Conservation (phyloP, 352 stramenopile genomes). For the Phytophthora tubulina region DNA sequence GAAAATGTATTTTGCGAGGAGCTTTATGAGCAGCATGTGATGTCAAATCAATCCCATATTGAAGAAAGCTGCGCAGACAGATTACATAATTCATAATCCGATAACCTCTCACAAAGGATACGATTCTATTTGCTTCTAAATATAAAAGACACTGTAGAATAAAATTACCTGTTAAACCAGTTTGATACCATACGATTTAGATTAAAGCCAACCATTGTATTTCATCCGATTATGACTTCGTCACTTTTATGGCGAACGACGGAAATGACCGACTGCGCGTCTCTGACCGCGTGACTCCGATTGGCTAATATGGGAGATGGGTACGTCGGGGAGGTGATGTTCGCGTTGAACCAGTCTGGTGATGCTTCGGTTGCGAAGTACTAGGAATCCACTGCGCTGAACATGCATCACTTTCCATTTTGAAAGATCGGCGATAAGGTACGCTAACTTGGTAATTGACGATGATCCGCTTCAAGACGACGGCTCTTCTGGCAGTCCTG, state of each 20-base stretch:
- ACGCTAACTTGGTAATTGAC: conserved; percentile 28
- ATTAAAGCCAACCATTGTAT: not conserved
- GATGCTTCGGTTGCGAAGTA: conserved; percentile 5
- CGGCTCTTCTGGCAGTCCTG: not conserved
- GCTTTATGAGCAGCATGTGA: too few species aligned
- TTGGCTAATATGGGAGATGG: conserved; percentile 25
- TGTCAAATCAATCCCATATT: not conserved
- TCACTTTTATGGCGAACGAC: conserved; percentile 9
- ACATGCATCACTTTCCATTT: conserved; percentile 21
- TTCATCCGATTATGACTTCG: not conserved
- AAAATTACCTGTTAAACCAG: too few species aligned
- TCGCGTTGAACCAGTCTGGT: conserved; percentile 9
- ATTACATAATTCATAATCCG: too few species aligned
- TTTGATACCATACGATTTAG: too few species aligned
- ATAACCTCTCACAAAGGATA: too few species aligned
- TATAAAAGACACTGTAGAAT: too few species aligned
- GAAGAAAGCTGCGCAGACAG: conserved; percentile 7
- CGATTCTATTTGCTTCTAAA: too few species aligned
- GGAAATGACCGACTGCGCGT: conserved; percentile 1
- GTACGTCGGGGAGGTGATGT: conserved; percentile 22
- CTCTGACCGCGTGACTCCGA: not conserved
- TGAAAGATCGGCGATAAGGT: conserved; percentile 30
- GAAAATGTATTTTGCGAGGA: not conserved
- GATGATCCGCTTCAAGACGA: conserved; percentile 32
- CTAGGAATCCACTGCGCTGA: conserved; percentile 6